Evolutionary conservation across 495 filamentous ascomycete species (phyloP).

Genomic region (Astrothelium subdiscretum): DNA sequence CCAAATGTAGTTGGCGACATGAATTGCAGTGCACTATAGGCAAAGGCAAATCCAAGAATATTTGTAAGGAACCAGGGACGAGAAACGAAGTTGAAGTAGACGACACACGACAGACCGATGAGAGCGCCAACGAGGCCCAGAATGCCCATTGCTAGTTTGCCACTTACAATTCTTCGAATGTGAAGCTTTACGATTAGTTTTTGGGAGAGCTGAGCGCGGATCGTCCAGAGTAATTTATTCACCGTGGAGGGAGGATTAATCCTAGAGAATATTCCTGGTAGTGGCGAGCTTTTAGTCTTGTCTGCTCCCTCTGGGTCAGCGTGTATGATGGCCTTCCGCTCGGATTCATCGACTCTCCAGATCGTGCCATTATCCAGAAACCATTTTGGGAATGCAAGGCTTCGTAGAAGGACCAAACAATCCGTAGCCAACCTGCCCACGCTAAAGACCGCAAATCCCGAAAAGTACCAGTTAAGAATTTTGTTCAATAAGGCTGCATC

Average conservation of each 20-base stretch:
- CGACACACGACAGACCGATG: constrained; percentile 45
- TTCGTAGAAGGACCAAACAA: constrained; percentile 46
- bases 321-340: constrained; percentile 16
- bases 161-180: constrained; percentile 33
- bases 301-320: constrained; percentile 4
- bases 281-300: constrained; percentile 30
- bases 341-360: constrained; percentile 26
- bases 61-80: constrained; percentile 80
- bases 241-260: constrained; percentile 32
- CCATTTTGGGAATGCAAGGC: constrained; percentile 59
- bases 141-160: constrained; percentile 37
- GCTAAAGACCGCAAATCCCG: constrained; percentile 62
- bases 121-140: constrained; percentile 49
- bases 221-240: constrained; percentile 34
- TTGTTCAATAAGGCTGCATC: constrained; percentile 74
- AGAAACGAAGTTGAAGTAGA: constrained; percentile 56
- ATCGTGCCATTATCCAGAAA: constrained; percentile 38
- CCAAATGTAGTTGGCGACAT: constrained; percentile 85
- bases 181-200: constrained; percentile 38
- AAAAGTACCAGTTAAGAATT: constrained; percentile 77
- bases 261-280: constrained; percentile 37
- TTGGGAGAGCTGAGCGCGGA: constrained; percentile 36
- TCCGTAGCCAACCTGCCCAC: constrained; percentile 61
- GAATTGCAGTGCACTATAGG: constrained; percentile 67
- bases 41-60: constrained; percentile 73